A percentile compares a stretch with the other conserved stretches of the same genome.
Evolutionary conservation across 2,329 filamentous ascomycete genomes (phyloP).

Genomic region (Aspergillus pseudotamarii): DNA sequence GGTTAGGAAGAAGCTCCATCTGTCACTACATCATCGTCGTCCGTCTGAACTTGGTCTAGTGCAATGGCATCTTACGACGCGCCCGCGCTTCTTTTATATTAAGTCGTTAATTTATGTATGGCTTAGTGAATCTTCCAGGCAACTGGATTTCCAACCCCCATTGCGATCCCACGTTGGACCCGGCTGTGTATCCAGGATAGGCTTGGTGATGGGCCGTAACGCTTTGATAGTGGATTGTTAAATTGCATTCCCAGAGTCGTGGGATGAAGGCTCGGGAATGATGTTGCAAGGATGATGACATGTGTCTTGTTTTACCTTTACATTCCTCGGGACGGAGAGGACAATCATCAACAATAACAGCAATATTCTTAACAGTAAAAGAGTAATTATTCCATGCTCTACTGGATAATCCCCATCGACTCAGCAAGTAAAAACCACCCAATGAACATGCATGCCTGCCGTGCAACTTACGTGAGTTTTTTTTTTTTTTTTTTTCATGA

Average conservation of each 20-base stretch:
- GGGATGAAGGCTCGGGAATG: neutral
- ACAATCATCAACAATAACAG: neutral
- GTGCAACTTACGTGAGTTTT: neutral
- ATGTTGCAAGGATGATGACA: neutral
- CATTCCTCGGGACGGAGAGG: neutral
- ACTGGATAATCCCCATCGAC: too few species aligned
- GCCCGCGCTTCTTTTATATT: neutral
- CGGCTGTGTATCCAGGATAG: slow-evolving; percentile 1
- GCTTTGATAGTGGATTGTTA: neutral
- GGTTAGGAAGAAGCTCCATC: neutral
- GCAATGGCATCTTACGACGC: neutral
- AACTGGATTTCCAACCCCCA: neutral
- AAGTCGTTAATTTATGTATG: neutral
- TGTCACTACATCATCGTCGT: neutral
- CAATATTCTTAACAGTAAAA: neutral
- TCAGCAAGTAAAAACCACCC: too few species aligned
- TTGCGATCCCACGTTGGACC: neutral
- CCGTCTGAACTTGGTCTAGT: neutral
- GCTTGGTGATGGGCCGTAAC: neutral
- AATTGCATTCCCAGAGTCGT: neutral
- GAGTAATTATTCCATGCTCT: too few species aligned
- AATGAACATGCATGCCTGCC: neutral
- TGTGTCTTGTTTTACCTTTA: neutral
- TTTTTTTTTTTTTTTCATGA: slow-evolving; percentile 10
- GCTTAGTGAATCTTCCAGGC: neutral